Percentiles rank a stretch among this genome's conserved stretches.
Conservation (phyloP, 208 protist genomes). For the Trypanosoma platydactyli region DNA sequence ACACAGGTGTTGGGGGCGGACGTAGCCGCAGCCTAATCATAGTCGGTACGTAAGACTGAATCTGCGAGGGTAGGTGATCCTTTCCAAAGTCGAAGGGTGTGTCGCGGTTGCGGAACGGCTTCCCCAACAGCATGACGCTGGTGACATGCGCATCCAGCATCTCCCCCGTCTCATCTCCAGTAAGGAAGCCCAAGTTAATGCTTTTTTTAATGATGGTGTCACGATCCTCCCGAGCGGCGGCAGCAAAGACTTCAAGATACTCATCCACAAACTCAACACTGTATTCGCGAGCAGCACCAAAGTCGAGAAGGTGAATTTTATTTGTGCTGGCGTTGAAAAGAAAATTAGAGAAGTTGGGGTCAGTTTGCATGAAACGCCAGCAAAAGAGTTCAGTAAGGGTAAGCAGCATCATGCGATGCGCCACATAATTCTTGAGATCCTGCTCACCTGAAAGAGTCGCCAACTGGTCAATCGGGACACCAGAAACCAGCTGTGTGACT, state of each 20-base stretch:
- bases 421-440: conserved; percentile 75
- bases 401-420: conserved; percentile 75
- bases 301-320: conserved; percentile 88
- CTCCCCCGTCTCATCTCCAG: conserved; percentile 86
- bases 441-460: conserved; percentile 47
- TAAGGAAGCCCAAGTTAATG: conserved; percentile 94
- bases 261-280: conserved; percentile 74
- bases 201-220: conserved; percentile 88
- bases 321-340: conserved; percentile 84
- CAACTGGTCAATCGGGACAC: conserved; percentile 65
- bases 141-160: conserved; percentile 92
- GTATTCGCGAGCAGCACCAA: conserved; percentile 93
- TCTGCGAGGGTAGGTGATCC: conserved; percentile 80
- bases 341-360: conserved; percentile 97
- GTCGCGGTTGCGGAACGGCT: conserved; percentile 81
- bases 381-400: conserved; percentile 93
- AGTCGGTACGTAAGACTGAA: conserved; percentile 85
- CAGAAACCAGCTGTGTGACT: conserved; percentile 64
- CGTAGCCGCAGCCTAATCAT: conserved; percentile 93
- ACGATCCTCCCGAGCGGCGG: conserved; percentile 68
- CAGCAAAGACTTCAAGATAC: conserved; percentile 93
- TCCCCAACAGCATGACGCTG: conserved; percentile 88
- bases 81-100: conserved; percentile 86
- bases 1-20: conserved; percentile 89
- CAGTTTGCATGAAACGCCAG: conserved; percentile 97